Conservation (phyloP, 2,329 filamentous ascomycete species). For the Fusarium euwallaceae region DNA sequence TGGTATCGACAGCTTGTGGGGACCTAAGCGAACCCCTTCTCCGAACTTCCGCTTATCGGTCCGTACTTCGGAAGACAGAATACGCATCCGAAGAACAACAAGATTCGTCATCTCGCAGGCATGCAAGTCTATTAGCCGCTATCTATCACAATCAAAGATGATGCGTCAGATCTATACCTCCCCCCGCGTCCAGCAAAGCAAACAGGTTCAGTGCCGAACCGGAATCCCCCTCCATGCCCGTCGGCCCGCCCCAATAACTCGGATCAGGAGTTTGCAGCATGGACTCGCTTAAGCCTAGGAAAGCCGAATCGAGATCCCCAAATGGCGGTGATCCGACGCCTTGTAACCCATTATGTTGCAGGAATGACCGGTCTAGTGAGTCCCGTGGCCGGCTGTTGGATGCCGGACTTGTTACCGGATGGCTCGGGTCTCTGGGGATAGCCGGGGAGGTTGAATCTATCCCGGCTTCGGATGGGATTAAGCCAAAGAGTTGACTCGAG, state of each 20-base stretch:
- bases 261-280: slow-evolving; percentile 58
- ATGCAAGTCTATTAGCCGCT: not conserved
- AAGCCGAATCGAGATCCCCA: slow-evolving; percentile 54
- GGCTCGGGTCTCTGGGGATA: slow-evolving; percentile 19
- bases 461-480: slow-evolving; percentile 53
- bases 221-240: slow-evolving; percentile 58
- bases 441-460: slow-evolving; percentile 22
- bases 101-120: not conserved
- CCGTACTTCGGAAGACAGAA: not conserved
- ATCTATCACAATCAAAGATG: slow-evolving; percentile 45
- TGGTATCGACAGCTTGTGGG: not conserved
- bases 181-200: slow-evolving; percentile 63
- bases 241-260: slow-evolving; percentile 54
- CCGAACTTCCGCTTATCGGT: slow-evolving; percentile 22
- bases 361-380: slow-evolving; percentile 45
- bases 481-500: slow-evolving; percentile 65
- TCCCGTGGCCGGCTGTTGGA: slow-evolving; percentile 32
- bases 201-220: slow-evolving; percentile 64
- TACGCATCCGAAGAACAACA: not conserved
- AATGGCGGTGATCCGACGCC: slow-evolving; percentile 49
- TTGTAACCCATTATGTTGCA: slow-evolving; percentile 47
- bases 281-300: slow-evolving; percentile 54
- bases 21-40: not conserved
- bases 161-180: slow-evolving; percentile 65
- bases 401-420: slow-evolving; percentile 31